Base-by-base conservation (phyloP, 129 eudicot genomes). In the Artemisia argyi region DNA sequence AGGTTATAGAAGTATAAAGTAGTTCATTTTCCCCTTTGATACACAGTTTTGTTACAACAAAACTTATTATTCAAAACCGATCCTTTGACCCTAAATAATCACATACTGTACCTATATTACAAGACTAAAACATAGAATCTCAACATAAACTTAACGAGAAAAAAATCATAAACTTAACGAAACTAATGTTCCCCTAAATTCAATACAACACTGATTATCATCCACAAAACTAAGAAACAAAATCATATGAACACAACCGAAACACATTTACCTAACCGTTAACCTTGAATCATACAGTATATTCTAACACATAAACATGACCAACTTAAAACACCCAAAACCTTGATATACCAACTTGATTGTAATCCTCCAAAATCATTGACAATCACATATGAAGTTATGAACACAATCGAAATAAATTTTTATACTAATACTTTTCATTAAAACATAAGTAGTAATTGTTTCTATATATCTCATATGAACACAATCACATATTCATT, bases 211-310 rank as follows among this genome's bases (percentile, higher is more conserved):
- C 50, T 69, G 19, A 9, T 58, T 13, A 59, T 44, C 44, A 69
- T 51, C 70, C 62, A 46, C 55, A 54, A 60, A 75, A 63, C 64
- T 62, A 64, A 80, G 11, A 39, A 52, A 44, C 77, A 76, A 69
- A 28, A 65, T 32, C 42, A 76, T 75, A 74, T 11, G 22, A 64
- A 74, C 65, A 74, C 18, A 52, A 74, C 20, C 17, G 30, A 32
- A 69, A 69, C 64, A 30, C 17, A 30, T 54, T 16, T 54, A 16
- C 1, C 32, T 4, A 54, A 69, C 17, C 1, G 12, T 54, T 53
- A 32, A 53, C 74, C 19, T 39, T 69, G 1, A 52, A 26, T 47
- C 42, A 32, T 32, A 32, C 42, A 3, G 62, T 19, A 11, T 17
- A 19, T 28, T 57, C 20, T 8, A 24, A 14, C 14, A 58, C 49